A percentile compares a stretch with the other conserved stretches of the same genome.
phyloP scores from a whole-genome alignment of 176 grass and related monocot genomes.

The Aegilops sharonensis region DNA sequence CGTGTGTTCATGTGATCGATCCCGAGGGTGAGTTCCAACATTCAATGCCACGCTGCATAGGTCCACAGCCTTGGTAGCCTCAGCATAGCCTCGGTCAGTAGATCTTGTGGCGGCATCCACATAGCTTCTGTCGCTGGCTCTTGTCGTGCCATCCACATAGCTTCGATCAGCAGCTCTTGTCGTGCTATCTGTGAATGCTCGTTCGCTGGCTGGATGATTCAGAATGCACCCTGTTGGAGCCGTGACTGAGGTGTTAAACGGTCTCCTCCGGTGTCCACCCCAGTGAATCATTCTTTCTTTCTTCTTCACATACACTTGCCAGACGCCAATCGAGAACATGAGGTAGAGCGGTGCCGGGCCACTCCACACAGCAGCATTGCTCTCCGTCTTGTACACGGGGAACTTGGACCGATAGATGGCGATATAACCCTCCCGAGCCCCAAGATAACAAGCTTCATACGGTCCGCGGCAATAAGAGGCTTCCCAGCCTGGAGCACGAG shows the following conservation, averaged over 20 bases:
- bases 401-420: constrained; percentile 81
- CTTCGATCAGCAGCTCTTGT: constrained; percentile 55
- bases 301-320: constrained; percentile 99
- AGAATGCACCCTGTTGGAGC: constrained; percentile 51
- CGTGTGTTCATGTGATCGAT: no score
- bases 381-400: constrained; percentile 67
- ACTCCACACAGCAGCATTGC: constrained; percentile 91
- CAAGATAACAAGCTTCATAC: constrained; percentile 88
- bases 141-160: constrained; percentile 49
- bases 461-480: constrained; percentile 61
- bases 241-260: constrained; percentile 52
- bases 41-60: constrained; percentile 36
- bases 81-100: constrained; percentile 54
- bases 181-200: constrained; percentile 51
- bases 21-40: no score
- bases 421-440: constrained; percentile 75
- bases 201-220: constrained; percentile 47
- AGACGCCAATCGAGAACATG: constrained; percentile 79
- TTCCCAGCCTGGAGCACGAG: no score
- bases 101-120: constrained; percentile 46
- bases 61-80: constrained; percentile 41
- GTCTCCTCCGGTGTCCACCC: constrained; percentile 80
- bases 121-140: constrained; percentile 56
- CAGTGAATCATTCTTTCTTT: constrained; percentile 96
- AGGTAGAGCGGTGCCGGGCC: constrained; percentile 83